A percentile compares a stretch with the other conserved stretches of the same genome.
phyloP scores from a whole-genome alignment of 495 filamentous ascomycete species.

The Aspergillus affinis region DNA sequence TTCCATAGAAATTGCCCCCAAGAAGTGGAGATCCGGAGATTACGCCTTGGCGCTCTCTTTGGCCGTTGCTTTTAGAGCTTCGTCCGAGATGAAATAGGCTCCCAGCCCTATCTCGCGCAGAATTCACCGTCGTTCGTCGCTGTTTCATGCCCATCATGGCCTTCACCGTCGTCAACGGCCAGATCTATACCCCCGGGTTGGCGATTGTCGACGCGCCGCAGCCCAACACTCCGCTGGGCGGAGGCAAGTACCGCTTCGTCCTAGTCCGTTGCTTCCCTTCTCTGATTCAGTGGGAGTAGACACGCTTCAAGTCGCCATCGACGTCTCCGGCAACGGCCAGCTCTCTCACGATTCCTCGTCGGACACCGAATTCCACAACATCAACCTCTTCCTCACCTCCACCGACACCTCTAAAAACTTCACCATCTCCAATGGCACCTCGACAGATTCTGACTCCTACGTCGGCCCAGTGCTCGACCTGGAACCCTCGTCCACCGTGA shows the following conservation, averaged over 20 bases:
- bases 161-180: slow-evolving; percentile 57
- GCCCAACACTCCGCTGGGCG: slow-evolving; percentile 64
- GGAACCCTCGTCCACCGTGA: slow-evolving; percentile 63
- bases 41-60: slow-evolving; percentile 4
- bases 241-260: slow-evolving; percentile 44
- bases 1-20: not conserved
- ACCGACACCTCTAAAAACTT: slow-evolving; percentile 60
- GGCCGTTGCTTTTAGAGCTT: not conserved
- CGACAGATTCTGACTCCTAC: slow-evolving; percentile 46
- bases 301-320: slow-evolving; percentile 62
- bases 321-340: slow-evolving; percentile 63
- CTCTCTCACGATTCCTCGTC: slow-evolving; percentile 47
- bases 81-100: not conserved
- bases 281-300: slow-evolving; percentile 32
- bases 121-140: not conserved
- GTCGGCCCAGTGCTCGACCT: slow-evolving; percentile 60
- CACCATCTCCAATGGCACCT: slow-evolving; percentile 65
- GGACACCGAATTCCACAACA: slow-evolving; percentile 58
- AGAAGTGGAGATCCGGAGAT: slow-evolving; percentile 7
- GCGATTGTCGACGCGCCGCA: slow-evolving; percentile 64
- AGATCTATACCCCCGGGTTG: slow-evolving; percentile 64
- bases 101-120: not conserved
- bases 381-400: slow-evolving; percentile 66
- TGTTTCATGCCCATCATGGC: slow-evolving; percentile 1
- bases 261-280: not conserved